Evolutionary conservation across 768 basidiomycete species (phyloP).

Genomic region (Termitomyces bulborhizus): DNA sequence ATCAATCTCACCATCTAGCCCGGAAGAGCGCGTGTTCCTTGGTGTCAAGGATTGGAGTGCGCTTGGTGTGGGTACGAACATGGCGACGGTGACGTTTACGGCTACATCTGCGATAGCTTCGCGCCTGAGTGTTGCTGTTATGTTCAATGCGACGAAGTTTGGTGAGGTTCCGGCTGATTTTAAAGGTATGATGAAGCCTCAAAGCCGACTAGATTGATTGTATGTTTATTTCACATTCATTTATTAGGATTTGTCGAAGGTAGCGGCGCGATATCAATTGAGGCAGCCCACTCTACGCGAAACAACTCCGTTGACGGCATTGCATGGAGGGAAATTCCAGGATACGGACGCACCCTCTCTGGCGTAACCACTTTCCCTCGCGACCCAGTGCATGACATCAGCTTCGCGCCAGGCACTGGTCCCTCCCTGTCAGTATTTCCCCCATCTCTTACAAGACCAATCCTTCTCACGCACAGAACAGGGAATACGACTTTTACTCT

Average conservation of each 20-base stretch:
- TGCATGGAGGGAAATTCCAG: constrained; percentile 53
- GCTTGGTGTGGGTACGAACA: constrained; percentile 29
- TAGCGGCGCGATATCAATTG: constrained; percentile 57
- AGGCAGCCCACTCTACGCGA: constrained; percentile 53
- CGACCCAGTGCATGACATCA: constrained; percentile 38
- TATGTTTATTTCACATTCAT: not conserved
- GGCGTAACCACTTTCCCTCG: constrained; percentile 57
- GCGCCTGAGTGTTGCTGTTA: constrained; percentile 22
- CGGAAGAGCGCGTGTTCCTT: constrained; percentile 49
- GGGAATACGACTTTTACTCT: constrained; percentile 61
- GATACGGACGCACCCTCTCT: constrained; percentile 53
- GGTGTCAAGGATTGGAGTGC: constrained; percentile 53
- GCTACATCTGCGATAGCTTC: constrained; percentile 37
- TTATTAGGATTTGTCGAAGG: constrained; percentile 54
- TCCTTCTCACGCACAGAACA: constrained; percentile 12
- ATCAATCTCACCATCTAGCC: constrained; percentile 36
- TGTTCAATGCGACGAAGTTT: constrained; percentile 29
- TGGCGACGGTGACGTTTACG: constrained; percentile 38
- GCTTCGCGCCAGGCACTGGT: constrained; percentile 57
- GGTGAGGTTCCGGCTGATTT: constrained; percentile 35
- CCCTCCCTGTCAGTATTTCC: constrained; percentile 43
- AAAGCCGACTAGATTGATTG: not conserved
- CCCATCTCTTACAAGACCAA: not conserved
- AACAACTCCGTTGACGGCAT: constrained; percentile 43
- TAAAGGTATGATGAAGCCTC: constrained; percentile 29